A percentile compares a stretch with the other conserved stretches of the same genome.
These are phyloP conservation scores for Neurospora sp. DNA, from an alignment of 495 filamentous ascomycete genomes.

Conservation along the genomic window DNA sequence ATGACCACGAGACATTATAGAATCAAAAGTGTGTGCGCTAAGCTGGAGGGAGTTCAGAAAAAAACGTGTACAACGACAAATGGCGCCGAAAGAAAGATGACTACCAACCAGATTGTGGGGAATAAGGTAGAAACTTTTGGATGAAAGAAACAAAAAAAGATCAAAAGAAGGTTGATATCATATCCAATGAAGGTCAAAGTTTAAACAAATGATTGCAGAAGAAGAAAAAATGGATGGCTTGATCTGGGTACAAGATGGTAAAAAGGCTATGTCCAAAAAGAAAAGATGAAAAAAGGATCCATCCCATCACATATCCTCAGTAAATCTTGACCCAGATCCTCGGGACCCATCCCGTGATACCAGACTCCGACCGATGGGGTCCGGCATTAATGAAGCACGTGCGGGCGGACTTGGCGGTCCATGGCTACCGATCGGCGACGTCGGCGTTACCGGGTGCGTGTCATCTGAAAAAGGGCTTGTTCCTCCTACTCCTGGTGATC, in stretches of 20 bases:
- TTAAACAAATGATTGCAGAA: background rate
- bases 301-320: slow-evolving; percentile 38
- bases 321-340: slow-evolving; percentile 38
- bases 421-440: slow-evolving; percentile 10
- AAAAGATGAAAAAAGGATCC: background rate
- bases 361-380: slow-evolving; percentile 36
- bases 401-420: background rate
- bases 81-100: background rate
- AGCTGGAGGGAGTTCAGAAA: background rate
- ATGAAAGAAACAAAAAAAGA: background rate
- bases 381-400: slow-evolving; percentile 8
- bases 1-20: background rate
- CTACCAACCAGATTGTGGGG: background rate
- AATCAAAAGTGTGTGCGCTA: background rate
- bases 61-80: background rate
- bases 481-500: slow-evolving; percentile 20
- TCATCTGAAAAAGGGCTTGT: slow-evolving; percentile 23
- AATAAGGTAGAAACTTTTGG: background rate
- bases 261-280: background rate
- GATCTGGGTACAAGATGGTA: background rate
- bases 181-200: background rate
- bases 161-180: background rate
- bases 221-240: background rate
- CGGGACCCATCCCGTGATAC: slow-evolving; percentile 37
- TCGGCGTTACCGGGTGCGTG: slow-evolving; percentile 15